Percentiles rank a stretch among this genome's conserved stretches.
Evolutionary conservation across 352 stramenopile genomes (phyloP).

Genomic region (Saprolegnia diclina): DNA sequence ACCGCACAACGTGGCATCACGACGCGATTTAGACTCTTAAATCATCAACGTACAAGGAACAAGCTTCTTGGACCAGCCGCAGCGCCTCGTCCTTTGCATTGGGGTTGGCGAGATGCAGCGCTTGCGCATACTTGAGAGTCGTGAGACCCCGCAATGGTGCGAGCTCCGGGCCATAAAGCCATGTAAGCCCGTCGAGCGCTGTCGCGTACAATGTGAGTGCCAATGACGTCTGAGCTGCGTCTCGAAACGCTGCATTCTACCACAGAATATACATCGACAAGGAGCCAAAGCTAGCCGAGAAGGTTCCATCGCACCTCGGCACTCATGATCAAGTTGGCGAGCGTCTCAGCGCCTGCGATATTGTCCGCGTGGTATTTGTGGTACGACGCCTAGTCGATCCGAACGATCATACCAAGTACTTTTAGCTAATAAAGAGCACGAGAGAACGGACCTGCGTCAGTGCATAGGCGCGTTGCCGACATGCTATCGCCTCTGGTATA

Average conservation of each 20-base stretch:
- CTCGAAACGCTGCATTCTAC: not conserved
- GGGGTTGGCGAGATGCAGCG: not conserved
- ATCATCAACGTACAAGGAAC: slow-evolving; percentile 22
- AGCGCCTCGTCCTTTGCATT: not conserved
- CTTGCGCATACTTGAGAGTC: slow-evolving; percentile 12
- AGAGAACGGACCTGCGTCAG: slow-evolving; percentile 2
- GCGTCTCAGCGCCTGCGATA: not conserved
- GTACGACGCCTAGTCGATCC: not conserved
- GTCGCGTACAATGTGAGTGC: not conserved
- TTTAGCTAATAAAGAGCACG: not conserved
- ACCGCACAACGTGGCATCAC: too few species aligned
- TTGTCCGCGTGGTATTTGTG: not conserved
- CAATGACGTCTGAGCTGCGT: not conserved
- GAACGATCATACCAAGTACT: not conserved
- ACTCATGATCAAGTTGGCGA: slow-evolving; percentile 17
- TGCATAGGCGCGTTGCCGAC: not conserved
- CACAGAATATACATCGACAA: too few species aligned
- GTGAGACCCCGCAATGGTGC: not conserved
- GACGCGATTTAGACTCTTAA: too few species aligned
- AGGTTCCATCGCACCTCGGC: too few species aligned
- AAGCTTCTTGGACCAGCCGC: not conserved
- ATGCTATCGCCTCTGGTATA: not conserved
- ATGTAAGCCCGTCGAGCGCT: not conserved
- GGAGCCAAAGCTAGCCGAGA: too few species aligned
- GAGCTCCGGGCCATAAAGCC: not conserved